These are phyloP conservation scores for Colletotrichum destructivum DNA, from an alignment of 2,329 filamentous ascomycete genomes.

Conservation along the genomic window DNA sequence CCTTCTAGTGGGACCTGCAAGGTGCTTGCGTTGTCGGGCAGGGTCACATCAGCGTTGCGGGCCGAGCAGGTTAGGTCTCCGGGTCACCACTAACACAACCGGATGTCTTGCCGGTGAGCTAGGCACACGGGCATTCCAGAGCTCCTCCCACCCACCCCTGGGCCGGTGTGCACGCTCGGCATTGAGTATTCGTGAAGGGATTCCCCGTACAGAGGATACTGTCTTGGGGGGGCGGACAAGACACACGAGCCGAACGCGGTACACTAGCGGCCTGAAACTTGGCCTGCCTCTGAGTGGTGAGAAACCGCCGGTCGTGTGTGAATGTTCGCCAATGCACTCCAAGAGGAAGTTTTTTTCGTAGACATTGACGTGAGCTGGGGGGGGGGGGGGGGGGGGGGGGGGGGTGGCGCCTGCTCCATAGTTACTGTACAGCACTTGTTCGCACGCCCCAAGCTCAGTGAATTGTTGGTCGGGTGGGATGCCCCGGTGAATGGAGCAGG, in stretches of 20 bases:
- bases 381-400: too few species aligned
- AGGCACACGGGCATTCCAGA: neutral
- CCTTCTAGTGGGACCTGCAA: neutral
- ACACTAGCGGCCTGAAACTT: slow-evolving; percentile 7
- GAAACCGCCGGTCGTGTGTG: neutral
- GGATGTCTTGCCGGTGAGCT: neutral
- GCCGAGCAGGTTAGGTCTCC: slow-evolving; percentile 3
- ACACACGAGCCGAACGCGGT: neutral
- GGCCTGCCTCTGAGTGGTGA: neutral
- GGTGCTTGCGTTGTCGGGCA: slow-evolving; percentile 19
- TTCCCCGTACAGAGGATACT: neutral
- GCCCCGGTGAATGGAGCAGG: slow-evolving; percentile 5
- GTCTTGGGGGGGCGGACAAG: neutral
- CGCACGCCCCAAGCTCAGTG: slow-evolving; percentile 33
- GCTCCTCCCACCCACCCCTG: too few species aligned
- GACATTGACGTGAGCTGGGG: neutral
- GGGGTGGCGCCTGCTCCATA: neutral
- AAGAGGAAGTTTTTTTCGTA: neutral
- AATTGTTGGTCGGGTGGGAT: slow-evolving; percentile 29
- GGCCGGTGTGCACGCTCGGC: too few species aligned
- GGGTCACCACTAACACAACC: neutral
- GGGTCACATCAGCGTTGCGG: slow-evolving; percentile 25
- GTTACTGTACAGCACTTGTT: too few species aligned
- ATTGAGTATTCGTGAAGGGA: neutral
- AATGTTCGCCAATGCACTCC: slow-evolving; percentile 1